A percentile compares a stretch with the other conserved stretches of the same genome.
These are phyloP conservation scores for Globisporangium nunn DNA, from an alignment of 352 stramenopile genomes.

Conservation along the genomic window DNA sequence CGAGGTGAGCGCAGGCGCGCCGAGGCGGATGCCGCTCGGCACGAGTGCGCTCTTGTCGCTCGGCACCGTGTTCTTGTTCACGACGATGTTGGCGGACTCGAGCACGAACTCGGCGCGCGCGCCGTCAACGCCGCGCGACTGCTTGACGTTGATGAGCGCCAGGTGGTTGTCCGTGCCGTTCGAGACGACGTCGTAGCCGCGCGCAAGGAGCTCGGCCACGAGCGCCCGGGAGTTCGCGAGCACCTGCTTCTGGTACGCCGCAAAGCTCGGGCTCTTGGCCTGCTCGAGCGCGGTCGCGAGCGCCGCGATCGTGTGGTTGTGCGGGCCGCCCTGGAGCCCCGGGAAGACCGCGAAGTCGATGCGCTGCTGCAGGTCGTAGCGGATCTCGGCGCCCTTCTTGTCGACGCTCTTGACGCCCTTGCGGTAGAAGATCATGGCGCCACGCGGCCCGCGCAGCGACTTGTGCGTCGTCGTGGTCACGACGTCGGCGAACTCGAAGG, in stretches of 20 bases:
- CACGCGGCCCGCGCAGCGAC: conserved; percentile 95
- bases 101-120: conserved; percentile 94
- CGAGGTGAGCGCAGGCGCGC: conserved; percentile 93
- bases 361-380: conserved; percentile 96
- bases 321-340: conserved; percentile 96
- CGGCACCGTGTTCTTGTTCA: conserved; percentile 99
- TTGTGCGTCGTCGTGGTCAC: conserved; percentile 99
- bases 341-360: conserved; percentile 99
- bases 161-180: conserved; percentile 99
- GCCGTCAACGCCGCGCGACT: conserved; percentile 90
- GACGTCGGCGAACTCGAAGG: conserved; percentile 97
- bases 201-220: conserved; percentile 77
- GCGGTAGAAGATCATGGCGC: conserved; percentile 99
- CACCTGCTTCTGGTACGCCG: conserved; percentile 97
- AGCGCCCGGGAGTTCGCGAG: conserved; percentile 89
- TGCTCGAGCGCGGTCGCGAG: conserved; percentile 97
- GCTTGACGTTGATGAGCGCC: conserved; percentile 95
- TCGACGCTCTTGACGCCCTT: conserved; percentile 91
- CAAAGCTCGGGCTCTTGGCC: conserved; percentile 91
- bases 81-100: conserved; percentile 95
- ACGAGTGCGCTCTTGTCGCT: conserved; percentile 96
- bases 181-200: conserved; percentile 95
- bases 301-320: conserved; percentile 99
- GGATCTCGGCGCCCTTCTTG: conserved; percentile 92
- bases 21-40: conserved; percentile 95